Percentiles rank a stretch among this genome's conserved stretches.
These are phyloP conservation scores for Clitocybe nebularis DNA, from an alignment of 1,284 basidiomycete species.

Conservation along the genomic window DNA sequence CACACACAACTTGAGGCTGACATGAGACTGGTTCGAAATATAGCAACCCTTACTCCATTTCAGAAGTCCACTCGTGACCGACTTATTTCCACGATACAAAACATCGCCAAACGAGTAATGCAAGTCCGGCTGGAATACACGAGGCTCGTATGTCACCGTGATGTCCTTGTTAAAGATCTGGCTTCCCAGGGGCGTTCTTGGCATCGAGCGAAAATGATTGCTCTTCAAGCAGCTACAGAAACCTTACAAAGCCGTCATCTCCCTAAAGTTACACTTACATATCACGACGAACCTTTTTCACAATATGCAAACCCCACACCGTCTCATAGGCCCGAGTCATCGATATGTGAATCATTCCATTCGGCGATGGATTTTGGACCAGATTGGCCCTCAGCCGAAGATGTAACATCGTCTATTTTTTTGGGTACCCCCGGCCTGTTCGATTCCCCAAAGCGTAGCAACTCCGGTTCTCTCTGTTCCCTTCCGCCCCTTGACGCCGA, in stretches of 20 bases:
- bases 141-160: slow-evolving; percentile 70
- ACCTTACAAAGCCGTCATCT: slow-evolving; percentile 47
- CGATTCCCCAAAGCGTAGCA: slow-evolving; percentile 35
- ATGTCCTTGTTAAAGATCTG: slow-evolving; percentile 73
- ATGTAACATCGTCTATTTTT: slow-evolving; percentile 26
- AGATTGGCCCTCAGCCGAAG: slow-evolving; percentile 43
- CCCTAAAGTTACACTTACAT: slow-evolving; percentile 42
- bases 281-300: slow-evolving; percentile 31
- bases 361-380: slow-evolving; percentile 57
- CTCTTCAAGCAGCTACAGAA: slow-evolving; percentile 68
- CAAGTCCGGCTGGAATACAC: slow-evolving; percentile 71
- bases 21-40: slow-evolving; percentile 73
- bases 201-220: slow-evolving; percentile 63
- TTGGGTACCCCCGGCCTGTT: slow-evolving; percentile 29
- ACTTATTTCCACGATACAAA: slow-evolving; percentile 59
- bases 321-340: slow-evolving; percentile 40
- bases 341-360: slow-evolving; percentile 58
- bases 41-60: slow-evolving; percentile 87
- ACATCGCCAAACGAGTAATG: slow-evolving; percentile 64
- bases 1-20: slow-evolving; percentile 67
- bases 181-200: slow-evolving; percentile 69
- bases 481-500: slow-evolving; percentile 15
- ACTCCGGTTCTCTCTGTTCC: slow-evolving; percentile 30
- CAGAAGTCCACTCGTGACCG: slow-evolving; percentile 78
- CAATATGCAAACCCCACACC: slow-evolving; percentile 14